A percentile compares a stretch with the other conserved stretches of the same genome.
Conservation (phyloP, 164 flowering plant genomes). For the Echeveria elegans region DNA sequence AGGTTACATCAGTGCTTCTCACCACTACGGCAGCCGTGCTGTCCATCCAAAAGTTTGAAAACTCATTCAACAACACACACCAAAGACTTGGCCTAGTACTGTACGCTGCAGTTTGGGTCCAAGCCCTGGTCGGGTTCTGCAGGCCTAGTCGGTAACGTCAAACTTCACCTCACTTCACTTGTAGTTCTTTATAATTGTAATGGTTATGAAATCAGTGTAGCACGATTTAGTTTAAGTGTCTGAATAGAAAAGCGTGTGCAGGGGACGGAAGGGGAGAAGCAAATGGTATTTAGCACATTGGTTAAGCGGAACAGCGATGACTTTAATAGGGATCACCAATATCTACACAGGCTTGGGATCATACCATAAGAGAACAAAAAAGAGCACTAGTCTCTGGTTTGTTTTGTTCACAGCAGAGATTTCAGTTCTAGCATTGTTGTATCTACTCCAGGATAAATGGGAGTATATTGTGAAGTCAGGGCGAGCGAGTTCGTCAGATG, state of each 20-base stretch:
- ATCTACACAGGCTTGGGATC: conserved; percentile 68
- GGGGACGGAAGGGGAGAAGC: conserved; percentile 52
- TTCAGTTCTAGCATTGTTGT: conserved; percentile 39
- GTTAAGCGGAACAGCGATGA: conserved; percentile 49
- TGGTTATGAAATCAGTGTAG: background rate
- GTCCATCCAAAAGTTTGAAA: conserved; percentile 33
- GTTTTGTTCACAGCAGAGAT: conserved; percentile 24
- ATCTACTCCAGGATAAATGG: conserved; percentile 73
- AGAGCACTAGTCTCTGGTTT: background rate
- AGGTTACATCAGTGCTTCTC: conserved; percentile 51
- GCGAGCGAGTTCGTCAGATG: conserved; percentile 16
- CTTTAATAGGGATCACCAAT: conserved; percentile 56
- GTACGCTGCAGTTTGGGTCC: conserved; percentile 59
- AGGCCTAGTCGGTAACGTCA: conserved; percentile 57
- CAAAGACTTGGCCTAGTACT: conserved; percentile 73
- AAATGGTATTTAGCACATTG: conserved; percentile 71
- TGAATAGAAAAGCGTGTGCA: conserved; percentile 14
- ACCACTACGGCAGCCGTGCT: conserved; percentile 64
- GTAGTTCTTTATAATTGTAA: too few relatives aligned
- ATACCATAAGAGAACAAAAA: conserved; percentile 37
- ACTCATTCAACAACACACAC: conserved; percentile 53
- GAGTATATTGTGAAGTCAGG: conserved; percentile 46
- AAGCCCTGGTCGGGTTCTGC: conserved; percentile 49
- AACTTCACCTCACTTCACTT: background rate
- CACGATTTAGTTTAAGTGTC: background rate